Evolutionary conservation across 2,329 filamentous ascomycete species (phyloP).

Genomic region (Delphinella strobiligena): DNA sequence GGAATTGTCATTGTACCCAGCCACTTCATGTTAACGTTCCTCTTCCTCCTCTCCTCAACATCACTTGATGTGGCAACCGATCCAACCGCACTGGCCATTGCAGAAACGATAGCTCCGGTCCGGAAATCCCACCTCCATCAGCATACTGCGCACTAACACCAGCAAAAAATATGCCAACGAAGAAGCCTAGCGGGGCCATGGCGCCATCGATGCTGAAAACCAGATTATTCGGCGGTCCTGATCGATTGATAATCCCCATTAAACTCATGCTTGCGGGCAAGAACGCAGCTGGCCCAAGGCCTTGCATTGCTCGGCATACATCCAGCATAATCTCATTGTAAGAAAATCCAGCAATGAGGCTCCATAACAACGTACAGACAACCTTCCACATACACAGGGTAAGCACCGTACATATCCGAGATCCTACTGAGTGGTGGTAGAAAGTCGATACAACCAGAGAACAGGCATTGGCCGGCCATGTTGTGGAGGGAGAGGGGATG

Average conservation of each 20-base stretch:
- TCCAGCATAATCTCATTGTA: slow-evolving; percentile 23
- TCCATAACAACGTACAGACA: slow-evolving; percentile 28
- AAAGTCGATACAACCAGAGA: slow-evolving; percentile 37
- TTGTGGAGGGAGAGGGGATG: slow-evolving; percentile 53
- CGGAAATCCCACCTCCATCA: slow-evolving; percentile 59
- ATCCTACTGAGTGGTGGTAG: slow-evolving; percentile 34
- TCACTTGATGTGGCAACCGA: slow-evolving; percentile 41
- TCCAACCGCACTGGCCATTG: slow-evolving; percentile 33
- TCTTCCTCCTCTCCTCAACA: slow-evolving; percentile 20
- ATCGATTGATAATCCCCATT: slow-evolving; percentile 22
- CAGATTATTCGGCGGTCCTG: slow-evolving; percentile 24
- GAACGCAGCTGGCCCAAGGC: slow-evolving; percentile 24
- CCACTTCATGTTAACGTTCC: slow-evolving; percentile 55
- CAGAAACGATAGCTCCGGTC: slow-evolving; percentile 45
- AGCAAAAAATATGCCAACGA: slow-evolving; percentile 52
- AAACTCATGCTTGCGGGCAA: slow-evolving; percentile 21
- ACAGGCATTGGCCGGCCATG: slow-evolving; percentile 42
- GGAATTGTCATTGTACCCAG: slow-evolving; percentile 49
- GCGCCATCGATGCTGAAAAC: slow-evolving; percentile 35
- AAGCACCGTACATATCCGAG: slow-evolving; percentile 51
- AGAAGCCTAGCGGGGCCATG: slow-evolving; percentile 44
- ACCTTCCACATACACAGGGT: slow-evolving; percentile 49
- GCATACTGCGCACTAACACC: slow-evolving; percentile 45
- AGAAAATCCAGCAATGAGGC: slow-evolving; percentile 21
- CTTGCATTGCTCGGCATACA: slow-evolving; percentile 23